Evolutionary conservation across 2,329 filamentous ascomycete species (phyloP), one percentile per base, ranked within the genome.

Genomic region (Pyrenophora teres): DNA sequence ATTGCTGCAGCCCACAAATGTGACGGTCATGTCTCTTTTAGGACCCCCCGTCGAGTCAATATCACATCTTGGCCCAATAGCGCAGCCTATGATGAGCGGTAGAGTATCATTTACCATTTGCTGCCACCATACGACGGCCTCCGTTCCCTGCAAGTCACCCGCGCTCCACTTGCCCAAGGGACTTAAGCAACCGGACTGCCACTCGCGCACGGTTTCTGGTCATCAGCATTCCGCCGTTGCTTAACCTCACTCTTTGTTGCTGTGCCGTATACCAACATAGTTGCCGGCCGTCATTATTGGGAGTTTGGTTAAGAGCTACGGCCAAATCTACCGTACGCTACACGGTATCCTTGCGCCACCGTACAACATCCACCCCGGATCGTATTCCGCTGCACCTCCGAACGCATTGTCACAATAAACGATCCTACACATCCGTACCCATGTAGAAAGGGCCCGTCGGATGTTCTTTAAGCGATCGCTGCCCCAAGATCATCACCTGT

Each of bases 51-150:
- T 52, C 46, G 48, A 53, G 59, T 65, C 60, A 59, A 51, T 65
- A 71, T 73, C 71, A 73, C 69, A 68, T 52, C 67, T 71, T 71
- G 68, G 68, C 67, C 66, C 70, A 73, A 74, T 74, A 71, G 70
- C 59, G 62, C 60, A 57, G 57, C 50, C 42, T 46, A 52, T 48
- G 51, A 51, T 64, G 68, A 70, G 71, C 69, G 71, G 69, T 68
- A 67, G 68, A 69, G 60, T 69, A 54, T 60, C 57, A 62, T 54
- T 60, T 62, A 61, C 67, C 55, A 70, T 72, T 74, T 71, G 69
- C 60, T 69, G 65, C 58, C 50, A 59, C 60, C 43, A 63, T 60
- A 63, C 60, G 54, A 59, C 58, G 56, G 58, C 60, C 60, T 52
- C 40, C 65, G 57, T 25, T 9, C 69, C 69, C 65, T 69, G 69